Base-by-base conservation (phyloP, 2,329 filamentous ascomycete species). In the Aureobasidium leucospermi region DNA sequence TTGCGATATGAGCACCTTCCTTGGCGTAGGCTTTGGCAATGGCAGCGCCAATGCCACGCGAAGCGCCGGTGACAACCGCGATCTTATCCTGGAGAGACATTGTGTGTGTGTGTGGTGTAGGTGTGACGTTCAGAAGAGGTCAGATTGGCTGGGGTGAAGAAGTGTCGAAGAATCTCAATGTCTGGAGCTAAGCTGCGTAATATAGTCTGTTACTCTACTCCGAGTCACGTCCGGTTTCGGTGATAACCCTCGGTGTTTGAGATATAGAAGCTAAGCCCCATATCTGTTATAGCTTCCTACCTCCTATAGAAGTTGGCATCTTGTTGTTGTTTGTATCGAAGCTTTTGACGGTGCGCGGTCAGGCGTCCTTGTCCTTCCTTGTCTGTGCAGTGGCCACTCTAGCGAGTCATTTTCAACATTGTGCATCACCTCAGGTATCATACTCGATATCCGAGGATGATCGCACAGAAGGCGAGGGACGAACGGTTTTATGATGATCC, bases 1-100 rank as follows among this genome's bases (percentile, higher is more conserved):
- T 70, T 4, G 76, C 75, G 7, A 81, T 68, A 48, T 70, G 74
- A 32, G 76, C 78, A 16, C 78, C 78, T 28, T 72, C 67, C 28
- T 65, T 63, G 11, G 71, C 71, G 6, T 78, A 70, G 4, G 67
- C 67, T 15, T 72, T 67, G 9, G 74, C 73, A 4, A 69, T 71
- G 16, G 73, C 70, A 48, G 67, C 68, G 55, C 76, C 75, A 53
- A 77, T 77, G 51, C 73, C 75, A 53, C 70, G 16, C 23, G 71
- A 72, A 6, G 70, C 72, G 41, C 75, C 75, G 8, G 75, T 77
- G 47, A 77, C 70, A 46, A 77, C 63, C 55, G 71, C 68, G 43
- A 74, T 69, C 57, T 67, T 68, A 19, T 51, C 55, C 23, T 58
- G 46, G 10, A 61, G 41, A 7, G 60, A 61, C 60, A 53, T 53